These are phyloP conservation scores for Gossypium thurberi DNA, from an alignment of 345 rosid species.

Conservation along the genomic window DNA sequence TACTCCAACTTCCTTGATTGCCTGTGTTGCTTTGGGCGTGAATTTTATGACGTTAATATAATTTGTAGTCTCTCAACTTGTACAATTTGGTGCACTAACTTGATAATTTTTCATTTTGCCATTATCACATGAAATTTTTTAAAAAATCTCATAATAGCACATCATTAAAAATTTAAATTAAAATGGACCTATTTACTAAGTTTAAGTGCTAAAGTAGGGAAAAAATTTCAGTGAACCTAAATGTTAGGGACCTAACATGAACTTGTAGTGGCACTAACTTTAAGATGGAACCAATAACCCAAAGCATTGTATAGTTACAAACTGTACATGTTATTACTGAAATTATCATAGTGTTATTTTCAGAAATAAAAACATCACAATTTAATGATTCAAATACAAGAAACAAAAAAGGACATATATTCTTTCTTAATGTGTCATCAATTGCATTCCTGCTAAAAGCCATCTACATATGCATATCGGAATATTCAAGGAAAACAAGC, in stretches of 20 bases:
- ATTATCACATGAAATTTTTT: no score
- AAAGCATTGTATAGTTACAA: background rate
- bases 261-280: no score
- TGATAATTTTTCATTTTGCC: no score
- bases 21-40: background rate
- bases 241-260: no score
- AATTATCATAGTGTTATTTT: constrained; percentile 1
- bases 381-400: background rate
- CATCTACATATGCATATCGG: constrained; percentile 12
- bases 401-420: background rate
- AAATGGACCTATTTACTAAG: no score
- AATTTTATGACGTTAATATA: no score
- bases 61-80: no score
- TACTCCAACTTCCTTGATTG: background rate
- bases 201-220: no score
- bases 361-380: background rate
- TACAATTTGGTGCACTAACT: no score
- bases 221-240: no score
- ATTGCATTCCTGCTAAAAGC: constrained; percentile 2
- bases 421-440: constrained; percentile 2
- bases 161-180: no score
- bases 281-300: background rate
- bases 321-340: constrained; percentile 23
- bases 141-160: no score
- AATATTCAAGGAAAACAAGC: background rate